phyloP scores from a whole-genome alignment of 2,329 filamentous ascomycete species.

The Venturia pyrina region DNA sequence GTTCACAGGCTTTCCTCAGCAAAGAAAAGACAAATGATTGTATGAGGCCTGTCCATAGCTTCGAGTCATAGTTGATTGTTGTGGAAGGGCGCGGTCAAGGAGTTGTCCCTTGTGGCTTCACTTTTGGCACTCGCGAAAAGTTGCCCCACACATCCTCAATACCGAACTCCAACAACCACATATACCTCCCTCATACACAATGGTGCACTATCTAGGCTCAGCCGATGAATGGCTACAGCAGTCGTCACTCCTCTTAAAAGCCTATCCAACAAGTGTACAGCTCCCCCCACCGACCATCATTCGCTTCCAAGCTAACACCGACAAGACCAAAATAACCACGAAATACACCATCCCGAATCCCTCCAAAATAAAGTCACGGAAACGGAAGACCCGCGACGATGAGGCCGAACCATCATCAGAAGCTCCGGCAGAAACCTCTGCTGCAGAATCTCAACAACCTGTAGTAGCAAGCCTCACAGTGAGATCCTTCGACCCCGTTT shows the following conservation, averaged over 20 bases:
- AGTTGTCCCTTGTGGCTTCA: neutral
- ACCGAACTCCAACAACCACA: neutral
- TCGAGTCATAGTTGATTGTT: neutral
- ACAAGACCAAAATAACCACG: conserved; percentile 79
- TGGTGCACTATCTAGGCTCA: conserved; percentile 71
- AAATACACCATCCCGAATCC: conserved; percentile 66
- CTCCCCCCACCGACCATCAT: conserved; percentile 6
- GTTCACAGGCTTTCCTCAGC: neutral
- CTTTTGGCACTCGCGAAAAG: neutral
- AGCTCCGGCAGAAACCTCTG: conserved; percentile 16
- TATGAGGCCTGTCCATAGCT: neutral
- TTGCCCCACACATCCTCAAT: conserved; percentile 4
- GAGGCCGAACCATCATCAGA: conserved; percentile 21
- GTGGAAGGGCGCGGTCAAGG: neutral
- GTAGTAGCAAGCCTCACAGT: conserved; percentile 64
- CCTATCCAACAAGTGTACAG: conserved; percentile 72
- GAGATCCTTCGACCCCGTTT: conserved; percentile 79
- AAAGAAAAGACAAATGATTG: neutral
- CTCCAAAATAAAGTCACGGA: conserved; percentile 21
- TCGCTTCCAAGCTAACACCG: conserved; percentile 12
- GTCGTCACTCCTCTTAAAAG: conserved; percentile 74
- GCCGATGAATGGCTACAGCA: conserved; percentile 88
- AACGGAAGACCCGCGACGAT: conserved; percentile 20
- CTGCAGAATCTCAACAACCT: conserved; percentile 35
- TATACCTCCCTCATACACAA: neutral